phyloP scores from a whole-genome alignment of 371 early-diverging fungal species.

The Nematocida displodere region DNA sequence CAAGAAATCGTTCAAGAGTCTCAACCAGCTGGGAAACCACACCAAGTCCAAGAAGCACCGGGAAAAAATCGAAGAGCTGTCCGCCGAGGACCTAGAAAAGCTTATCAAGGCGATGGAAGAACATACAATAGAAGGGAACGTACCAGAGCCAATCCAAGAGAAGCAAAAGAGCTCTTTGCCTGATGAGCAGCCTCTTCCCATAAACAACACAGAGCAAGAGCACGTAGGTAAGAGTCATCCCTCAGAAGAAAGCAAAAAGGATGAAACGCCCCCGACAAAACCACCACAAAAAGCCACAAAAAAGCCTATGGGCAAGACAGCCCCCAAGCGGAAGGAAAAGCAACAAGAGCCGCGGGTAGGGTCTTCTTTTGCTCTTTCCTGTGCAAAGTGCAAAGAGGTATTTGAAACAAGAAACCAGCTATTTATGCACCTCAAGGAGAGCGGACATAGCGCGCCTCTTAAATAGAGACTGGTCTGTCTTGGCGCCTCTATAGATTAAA shows the following conservation, averaged over 20 bases:
- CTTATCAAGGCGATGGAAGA: slow-evolving; percentile 10
- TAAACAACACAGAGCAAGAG: neutral
- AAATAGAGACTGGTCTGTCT: too few relatives aligned
- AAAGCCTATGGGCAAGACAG: too few relatives aligned
- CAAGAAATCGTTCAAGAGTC: slow-evolving; percentile 48
- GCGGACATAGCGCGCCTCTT: too few relatives aligned
- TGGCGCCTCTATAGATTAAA: too few relatives aligned
- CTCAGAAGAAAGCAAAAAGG: neutral
- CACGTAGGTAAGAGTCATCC: neutral
- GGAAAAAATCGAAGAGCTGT: slow-evolving; percentile 22
- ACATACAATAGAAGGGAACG: neutral
- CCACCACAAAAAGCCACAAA: too few relatives aligned
- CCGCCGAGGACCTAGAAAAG: slow-evolving; percentile 8
- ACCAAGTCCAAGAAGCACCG: slow-evolving; percentile 45
- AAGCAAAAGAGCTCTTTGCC: neutral
- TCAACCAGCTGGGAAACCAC: slow-evolving; percentile 47
- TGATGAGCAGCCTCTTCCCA: too few relatives aligned
- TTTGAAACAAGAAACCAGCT: slow-evolving; percentile 43
- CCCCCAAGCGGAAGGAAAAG: neutral
- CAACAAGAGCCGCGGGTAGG: slow-evolving; percentile 6
- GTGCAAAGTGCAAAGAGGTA: slow-evolving; percentile 47
- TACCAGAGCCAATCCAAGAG: neutral
- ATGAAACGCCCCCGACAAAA: too few relatives aligned
- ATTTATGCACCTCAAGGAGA: slow-evolving; percentile 43
- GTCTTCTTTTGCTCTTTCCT: slow-evolving; percentile 34